Evolutionary conservation across 73 alveolate genomes (phyloP).

Genomic region (Symbiodinium pilosum): DNA sequence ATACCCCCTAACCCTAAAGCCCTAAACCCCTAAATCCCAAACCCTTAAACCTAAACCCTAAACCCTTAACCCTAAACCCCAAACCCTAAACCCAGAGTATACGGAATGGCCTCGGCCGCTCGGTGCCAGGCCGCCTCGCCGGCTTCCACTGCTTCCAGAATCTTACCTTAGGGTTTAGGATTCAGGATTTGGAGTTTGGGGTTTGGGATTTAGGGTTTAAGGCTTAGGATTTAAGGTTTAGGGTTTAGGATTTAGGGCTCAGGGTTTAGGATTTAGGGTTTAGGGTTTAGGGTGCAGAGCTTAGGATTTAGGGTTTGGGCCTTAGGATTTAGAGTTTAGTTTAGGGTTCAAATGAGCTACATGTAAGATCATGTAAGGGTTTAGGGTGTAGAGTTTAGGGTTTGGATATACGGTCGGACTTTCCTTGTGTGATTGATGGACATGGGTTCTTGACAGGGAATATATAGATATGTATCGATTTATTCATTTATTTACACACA

Average conservation of each 20-base stretch:
- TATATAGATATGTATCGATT: no score
- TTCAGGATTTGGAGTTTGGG: background rate
- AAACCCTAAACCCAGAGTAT: background rate
- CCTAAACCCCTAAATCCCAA: background rate
- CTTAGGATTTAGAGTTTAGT: no score
- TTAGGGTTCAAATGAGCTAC: no score
- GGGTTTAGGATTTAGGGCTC: background rate
- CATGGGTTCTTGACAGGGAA: no score
- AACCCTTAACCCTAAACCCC: background rate
- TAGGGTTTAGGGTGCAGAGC: background rate
- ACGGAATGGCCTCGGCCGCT: constrained; percentile 2
- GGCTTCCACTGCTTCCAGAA: constrained; percentile 50
- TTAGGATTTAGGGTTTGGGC: no score
- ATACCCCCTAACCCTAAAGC: no score
- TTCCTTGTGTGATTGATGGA: no score
- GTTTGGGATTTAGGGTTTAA: background rate
- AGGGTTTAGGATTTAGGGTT: background rate
- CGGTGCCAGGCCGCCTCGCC: constrained; percentile 85
- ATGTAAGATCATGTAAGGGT: no score
- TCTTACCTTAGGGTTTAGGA: constrained; percentile 3
- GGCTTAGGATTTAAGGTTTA: background rate
- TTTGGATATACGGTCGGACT: no score
- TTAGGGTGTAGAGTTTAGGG: no score
- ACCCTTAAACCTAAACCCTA: background rate
- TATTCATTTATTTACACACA: no score